These are phyloP conservation scores for Ceratocystis cubensis DNA, from an alignment of 2,329 filamentous ascomycete genomes.

Conservation along the genomic window DNA sequence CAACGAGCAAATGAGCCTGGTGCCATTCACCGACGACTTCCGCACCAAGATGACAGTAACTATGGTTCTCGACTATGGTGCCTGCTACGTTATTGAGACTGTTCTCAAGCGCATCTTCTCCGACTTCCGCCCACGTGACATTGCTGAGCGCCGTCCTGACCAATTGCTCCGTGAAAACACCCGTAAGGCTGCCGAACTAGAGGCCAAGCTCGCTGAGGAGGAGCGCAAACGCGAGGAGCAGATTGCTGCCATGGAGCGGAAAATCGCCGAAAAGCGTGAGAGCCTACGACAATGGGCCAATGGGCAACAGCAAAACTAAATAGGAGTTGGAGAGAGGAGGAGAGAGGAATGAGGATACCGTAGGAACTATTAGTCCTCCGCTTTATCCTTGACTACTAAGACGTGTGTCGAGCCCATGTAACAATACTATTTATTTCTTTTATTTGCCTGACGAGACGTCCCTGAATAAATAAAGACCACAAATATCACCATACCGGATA, in stretches of 20 bases:
- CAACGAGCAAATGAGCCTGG: conserved; percentile 83
- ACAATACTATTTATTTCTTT: neutral
- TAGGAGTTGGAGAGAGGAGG: too few species aligned
- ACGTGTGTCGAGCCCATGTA: neutral
- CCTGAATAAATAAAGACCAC: too few species aligned
- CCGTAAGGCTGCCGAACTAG: conserved; percentile 36
- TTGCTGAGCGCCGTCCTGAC: conserved; percentile 73
- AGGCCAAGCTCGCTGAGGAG: conserved; percentile 25
- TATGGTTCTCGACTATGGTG: conserved; percentile 79
- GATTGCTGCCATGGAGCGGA: conserved; percentile 47
- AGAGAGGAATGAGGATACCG: too few species aligned
- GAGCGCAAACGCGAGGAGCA: conserved; percentile 42
- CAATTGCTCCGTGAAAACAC: conserved; percentile 59
- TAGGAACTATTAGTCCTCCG: neutral
- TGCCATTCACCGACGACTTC: conserved; percentile 81
- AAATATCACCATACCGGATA: too few species aligned
- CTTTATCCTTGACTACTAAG: neutral
- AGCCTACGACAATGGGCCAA: neutral
- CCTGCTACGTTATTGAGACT: conserved; percentile 80
- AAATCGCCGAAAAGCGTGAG: conserved; percentile 29
- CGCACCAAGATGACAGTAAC: conserved; percentile 69
- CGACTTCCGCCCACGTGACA: conserved; percentile 87
- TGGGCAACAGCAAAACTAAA: neutral
- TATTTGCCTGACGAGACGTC: neutral
- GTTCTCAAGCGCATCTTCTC: conserved; percentile 74